phyloP scores from a whole-genome alignment of 352 stramenopile genomes.

The Phytophthora nicotianae region DNA sequence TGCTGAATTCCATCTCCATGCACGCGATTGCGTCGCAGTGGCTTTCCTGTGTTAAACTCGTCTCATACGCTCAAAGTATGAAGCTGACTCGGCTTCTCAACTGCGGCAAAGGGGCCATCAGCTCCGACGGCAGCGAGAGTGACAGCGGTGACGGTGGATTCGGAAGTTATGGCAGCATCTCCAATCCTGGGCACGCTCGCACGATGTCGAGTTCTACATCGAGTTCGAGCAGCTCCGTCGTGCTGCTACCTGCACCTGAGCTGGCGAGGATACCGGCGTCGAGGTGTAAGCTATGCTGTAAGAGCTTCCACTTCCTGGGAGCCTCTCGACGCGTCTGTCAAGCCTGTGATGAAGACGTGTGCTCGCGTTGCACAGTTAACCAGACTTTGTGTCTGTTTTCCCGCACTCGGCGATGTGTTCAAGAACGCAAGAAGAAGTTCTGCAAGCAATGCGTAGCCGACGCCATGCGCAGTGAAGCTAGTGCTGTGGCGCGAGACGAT shows the following conservation, averaged over 20 bases:
- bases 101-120: slow-evolving; percentile 25
- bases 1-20: slow-evolving; percentile 46
- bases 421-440: slow-evolving; percentile 35
- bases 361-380: slow-evolving; percentile 35
- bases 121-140: slow-evolving; percentile 35
- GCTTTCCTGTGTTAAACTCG: slow-evolving; percentile 35
- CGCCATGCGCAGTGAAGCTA: slow-evolving; percentile 35
- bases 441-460: slow-evolving; percentile 44
- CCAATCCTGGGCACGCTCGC: slow-evolving; percentile 12
- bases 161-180: slow-evolving; percentile 11
- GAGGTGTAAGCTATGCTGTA: slow-evolving; percentile 41
- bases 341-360: slow-evolving; percentile 39
- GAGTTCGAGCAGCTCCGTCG: slow-evolving; percentile 28
- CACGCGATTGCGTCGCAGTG: slow-evolving; percentile 37
- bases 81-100: slow-evolving; percentile 46
- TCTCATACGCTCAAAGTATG: slow-evolving; percentile 47
- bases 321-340: slow-evolving; percentile 34
- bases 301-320: slow-evolving; percentile 40
- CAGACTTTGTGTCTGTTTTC: slow-evolving; percentile 39
- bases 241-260: slow-evolving; percentile 26
- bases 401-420: slow-evolving; percentile 11
- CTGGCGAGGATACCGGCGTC: slow-evolving; percentile 25
- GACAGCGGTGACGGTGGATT: slow-evolving; percentile 23
- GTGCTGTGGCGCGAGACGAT: slow-evolving; percentile 34
- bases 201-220: slow-evolving; percentile 40